Percentiles rank a stretch among this genome's conserved stretches.
Conservation (phyloP, 371 early-diverging fungal species). For the Actinomortierella ambigua region DNA sequence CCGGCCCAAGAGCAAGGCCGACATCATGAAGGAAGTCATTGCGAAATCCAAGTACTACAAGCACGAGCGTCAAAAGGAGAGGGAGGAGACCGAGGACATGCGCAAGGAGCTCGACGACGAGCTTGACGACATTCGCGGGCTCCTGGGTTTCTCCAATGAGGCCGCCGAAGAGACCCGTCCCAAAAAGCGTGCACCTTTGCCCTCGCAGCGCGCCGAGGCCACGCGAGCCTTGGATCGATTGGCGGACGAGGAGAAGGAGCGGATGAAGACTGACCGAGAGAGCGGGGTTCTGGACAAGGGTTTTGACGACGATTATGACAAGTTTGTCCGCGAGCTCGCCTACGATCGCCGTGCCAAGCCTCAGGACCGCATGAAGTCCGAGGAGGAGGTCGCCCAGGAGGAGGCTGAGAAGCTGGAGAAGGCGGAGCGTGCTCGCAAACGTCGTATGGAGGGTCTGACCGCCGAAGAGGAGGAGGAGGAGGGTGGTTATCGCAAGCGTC, state of each 20-base stretch:
- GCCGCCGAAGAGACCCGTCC: slow-evolving; percentile 44
- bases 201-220: slow-evolving; percentile 29
- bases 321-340: slow-evolving; percentile 75
- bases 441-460: slow-evolving; percentile 87
- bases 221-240: slow-evolving; percentile 39
- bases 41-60: slow-evolving; percentile 95
- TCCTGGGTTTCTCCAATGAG: slow-evolving; percentile 55
- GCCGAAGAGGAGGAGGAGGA: slow-evolving; percentile 72
- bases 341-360: slow-evolving; percentile 87
- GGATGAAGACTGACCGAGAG: slow-evolving; percentile 41
- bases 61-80: slow-evolving; percentile 83
- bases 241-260: slow-evolving; percentile 50
- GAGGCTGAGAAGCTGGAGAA: slow-evolving; percentile 83
- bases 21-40: slow-evolving; percentile 97
- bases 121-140: slow-evolving; percentile 76
- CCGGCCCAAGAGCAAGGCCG: slow-evolving; percentile 80
- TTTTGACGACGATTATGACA: slow-evolving; percentile 71
- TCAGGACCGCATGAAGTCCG: slow-evolving; percentile 91
- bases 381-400: slow-evolving; percentile 89
- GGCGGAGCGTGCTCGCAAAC: slow-evolving; percentile 82
- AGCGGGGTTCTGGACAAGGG: slow-evolving; percentile 34
- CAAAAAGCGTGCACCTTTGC: slow-evolving; percentile 38
- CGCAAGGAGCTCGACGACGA: slow-evolving; percentile 88
- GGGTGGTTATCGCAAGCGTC: slow-evolving; percentile 48
- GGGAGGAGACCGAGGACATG: slow-evolving; percentile 81